These are phyloP conservation scores for Exophiala oligosperma DNA, from an alignment of 2,329 filamentous ascomycete species.

Conservation along the genomic window DNA sequence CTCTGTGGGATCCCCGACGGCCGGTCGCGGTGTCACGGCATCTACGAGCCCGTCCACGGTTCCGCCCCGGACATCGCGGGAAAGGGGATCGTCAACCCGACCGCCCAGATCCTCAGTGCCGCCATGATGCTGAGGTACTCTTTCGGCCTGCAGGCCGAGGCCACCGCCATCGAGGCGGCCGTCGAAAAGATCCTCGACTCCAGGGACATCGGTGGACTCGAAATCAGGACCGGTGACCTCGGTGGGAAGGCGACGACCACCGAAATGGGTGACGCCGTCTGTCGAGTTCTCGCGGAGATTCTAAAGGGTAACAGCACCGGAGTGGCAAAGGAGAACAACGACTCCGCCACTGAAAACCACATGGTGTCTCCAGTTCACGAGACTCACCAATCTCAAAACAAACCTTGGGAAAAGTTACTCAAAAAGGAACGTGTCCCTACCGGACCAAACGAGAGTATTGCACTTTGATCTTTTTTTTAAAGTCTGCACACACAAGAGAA, in stretches of 20 bases:
- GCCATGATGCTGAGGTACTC: constrained; percentile 98
- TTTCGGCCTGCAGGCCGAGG: constrained; percentile 85
- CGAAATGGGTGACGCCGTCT: constrained; percentile 92
- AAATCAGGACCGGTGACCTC: constrained; percentile 77
- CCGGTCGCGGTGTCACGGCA: constrained; percentile 59
- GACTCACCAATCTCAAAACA: constrained; percentile 11
- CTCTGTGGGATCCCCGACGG: constrained; percentile 92
- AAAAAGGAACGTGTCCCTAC: constrained; percentile 17
- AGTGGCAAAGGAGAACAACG: neutral
- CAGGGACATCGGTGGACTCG: constrained; percentile 69
- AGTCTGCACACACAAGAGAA: no score
- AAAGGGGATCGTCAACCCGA: constrained; percentile 95
- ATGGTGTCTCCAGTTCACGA: neutral
- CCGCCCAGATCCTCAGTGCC: constrained; percentile 87
- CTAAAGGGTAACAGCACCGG: constrained; percentile 10
- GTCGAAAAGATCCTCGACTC: constrained; percentile 96
- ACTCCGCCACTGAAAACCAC: neutral
- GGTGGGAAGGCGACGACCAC: constrained; percentile 93
- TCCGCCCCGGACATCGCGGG: constrained; percentile 96
- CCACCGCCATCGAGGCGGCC: constrained; percentile 84
- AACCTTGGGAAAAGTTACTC: constrained; percentile 17
- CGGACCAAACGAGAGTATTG: constrained; percentile 5
- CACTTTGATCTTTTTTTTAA: no score
- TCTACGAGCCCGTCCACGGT: constrained; percentile 99
- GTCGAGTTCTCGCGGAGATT: constrained; percentile 54